Conservation (phyloP, 345 rosid species). For the Zanthoxylum bungeanum region DNA sequence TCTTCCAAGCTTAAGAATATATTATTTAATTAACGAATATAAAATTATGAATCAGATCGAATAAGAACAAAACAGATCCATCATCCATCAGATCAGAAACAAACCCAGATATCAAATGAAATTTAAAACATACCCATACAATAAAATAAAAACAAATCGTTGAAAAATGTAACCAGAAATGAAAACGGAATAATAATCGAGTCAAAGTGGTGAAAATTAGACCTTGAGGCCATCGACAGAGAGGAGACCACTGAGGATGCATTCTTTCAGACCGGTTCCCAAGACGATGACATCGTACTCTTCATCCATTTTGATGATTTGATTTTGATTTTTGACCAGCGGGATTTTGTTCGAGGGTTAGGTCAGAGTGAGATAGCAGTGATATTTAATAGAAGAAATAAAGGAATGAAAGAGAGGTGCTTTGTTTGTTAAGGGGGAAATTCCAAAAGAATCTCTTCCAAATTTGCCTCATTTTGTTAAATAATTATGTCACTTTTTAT, state of each 20-base stretch:
- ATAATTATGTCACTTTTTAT: not conserved
- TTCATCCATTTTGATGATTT: constrained; percentile 66
- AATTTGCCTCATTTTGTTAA: not conserved
- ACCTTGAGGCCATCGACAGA: constrained; percentile 99
- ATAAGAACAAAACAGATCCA: constrained; percentile 22
- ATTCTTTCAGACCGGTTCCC: constrained; percentile 99
- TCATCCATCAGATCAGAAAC: constrained; percentile 23
- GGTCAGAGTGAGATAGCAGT: not conserved
- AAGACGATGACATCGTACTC: constrained; percentile 88
- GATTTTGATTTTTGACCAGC: constrained; percentile 2
- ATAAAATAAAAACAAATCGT: not conserved
- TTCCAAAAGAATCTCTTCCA: not conserved
- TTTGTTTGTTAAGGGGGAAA: constrained; percentile 20
- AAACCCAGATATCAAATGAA: constrained; percentile 14
- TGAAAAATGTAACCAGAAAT: not conserved
- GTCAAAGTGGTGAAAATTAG: not conserved
- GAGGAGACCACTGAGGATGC: constrained; percentile 99
- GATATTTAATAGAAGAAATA: not conserved
- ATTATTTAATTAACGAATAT: not conserved
- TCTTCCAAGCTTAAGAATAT: not conserved
- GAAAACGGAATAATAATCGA: not conserved
- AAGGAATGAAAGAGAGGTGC: constrained; percentile 11
- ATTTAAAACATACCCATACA: not conserved
- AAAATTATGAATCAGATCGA: constrained; percentile 12
- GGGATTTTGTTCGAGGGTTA: not conserved